These are phyloP conservation scores for Vitis hybrid DNA, from an alignment of 177 flowering plant genomes.

Conservation along the genomic window DNA sequence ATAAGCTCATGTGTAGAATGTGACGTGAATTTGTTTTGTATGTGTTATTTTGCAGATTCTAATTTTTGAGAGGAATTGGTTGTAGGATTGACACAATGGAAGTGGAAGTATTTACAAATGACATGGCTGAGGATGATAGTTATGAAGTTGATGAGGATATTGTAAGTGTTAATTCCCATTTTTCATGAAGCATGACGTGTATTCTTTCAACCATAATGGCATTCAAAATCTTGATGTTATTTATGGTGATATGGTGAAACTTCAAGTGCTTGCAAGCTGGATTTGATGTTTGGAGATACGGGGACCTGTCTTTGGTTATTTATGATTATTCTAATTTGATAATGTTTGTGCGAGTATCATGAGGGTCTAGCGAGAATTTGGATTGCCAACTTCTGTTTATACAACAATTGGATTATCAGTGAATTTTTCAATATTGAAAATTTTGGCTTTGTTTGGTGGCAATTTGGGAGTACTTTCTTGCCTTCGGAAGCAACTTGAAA, in stretches of 20 bases:
- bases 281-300: not conserved
- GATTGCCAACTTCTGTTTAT: no score
- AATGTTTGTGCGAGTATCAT: no score
- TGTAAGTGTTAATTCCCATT: constrained; percentile 17
- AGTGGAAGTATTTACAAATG: constrained; percentile 33
- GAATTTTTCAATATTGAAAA: no score
- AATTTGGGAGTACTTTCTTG: no score
- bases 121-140: constrained; percentile 30
- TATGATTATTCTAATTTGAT: not conserved
- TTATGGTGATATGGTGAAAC: not conserved
- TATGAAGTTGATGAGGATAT: constrained; percentile 25
- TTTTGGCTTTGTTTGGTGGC: no score
- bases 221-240: not conserved
- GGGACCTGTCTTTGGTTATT: not conserved
- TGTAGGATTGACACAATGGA: constrained; percentile 25
- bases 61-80: not conserved
- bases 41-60: not conserved
- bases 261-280: not conserved
- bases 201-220: not conserved
- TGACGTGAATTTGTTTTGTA: not conserved
- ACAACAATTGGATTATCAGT: no score
- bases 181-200: not conserved
- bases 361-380: no score
- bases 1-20: not conserved
- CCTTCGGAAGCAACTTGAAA: no score